These are phyloP conservation scores for Aechmea fasciata DNA, from an alignment of 176 grass and related monocot genomes.

Conservation along the genomic window DNA sequence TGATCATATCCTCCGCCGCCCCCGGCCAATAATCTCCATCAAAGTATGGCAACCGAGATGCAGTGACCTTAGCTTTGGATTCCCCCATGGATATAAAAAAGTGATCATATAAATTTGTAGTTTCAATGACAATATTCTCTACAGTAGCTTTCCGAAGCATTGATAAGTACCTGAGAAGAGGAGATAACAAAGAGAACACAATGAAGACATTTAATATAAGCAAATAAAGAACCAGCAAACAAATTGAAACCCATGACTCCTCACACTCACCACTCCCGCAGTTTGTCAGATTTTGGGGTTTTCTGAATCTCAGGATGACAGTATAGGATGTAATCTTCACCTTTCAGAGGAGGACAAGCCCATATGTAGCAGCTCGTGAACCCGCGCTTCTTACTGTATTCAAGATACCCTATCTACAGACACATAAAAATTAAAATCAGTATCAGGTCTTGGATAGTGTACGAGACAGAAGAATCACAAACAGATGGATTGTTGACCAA, in stretches of 20 bases:
- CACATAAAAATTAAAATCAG: not conserved
- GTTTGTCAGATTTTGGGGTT: slow-evolving; percentile 92
- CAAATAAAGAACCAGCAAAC: not conserved
- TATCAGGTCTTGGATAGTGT: not conserved
- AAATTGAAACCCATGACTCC: not conserved
- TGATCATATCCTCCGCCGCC: slow-evolving; percentile 41
- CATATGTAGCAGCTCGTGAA: slow-evolving; percentile 96
- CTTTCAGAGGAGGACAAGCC: slow-evolving; percentile 87
- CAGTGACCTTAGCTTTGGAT: slow-evolving; percentile 62
- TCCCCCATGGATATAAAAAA: slow-evolving; percentile 64
- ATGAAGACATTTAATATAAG: slow-evolving; percentile 1
- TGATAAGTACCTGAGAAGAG: slow-evolving; percentile 53
- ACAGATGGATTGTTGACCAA: not conserved
- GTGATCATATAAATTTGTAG: slow-evolving; percentile 64
- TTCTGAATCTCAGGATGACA: slow-evolving; percentile 87
- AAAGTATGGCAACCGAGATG: slow-evolving; percentile 78
- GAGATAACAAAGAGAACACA: not conserved
- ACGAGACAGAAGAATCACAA: not conserved
- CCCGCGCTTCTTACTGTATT: slow-evolving; percentile 81
- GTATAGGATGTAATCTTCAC: slow-evolving; percentile 92
- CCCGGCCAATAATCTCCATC: slow-evolving; percentile 95
- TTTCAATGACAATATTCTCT: slow-evolving; percentile 66
- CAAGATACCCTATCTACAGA: slow-evolving; percentile 72
- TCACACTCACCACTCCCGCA: slow-evolving; percentile 58
- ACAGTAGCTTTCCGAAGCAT: slow-evolving; percentile 70